phyloP scores from a whole-genome alignment of 2,329 filamentous ascomycete genomes.

The Microsporum ferrugineum region DNA sequence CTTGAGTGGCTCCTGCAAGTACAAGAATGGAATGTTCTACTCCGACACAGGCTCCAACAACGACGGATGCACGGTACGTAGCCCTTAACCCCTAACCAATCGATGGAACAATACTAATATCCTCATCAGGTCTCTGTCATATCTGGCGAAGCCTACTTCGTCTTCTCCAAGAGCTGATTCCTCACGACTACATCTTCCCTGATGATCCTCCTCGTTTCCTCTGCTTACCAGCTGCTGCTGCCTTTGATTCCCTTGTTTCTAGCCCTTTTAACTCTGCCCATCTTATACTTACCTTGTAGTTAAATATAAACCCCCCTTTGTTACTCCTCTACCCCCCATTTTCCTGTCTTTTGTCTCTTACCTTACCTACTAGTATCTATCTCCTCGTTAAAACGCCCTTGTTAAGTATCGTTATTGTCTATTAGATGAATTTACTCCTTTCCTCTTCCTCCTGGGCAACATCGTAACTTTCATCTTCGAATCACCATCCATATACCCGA shows the following conservation, averaged over 20 bases:
- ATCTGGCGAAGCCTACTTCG: slow-evolving; percentile 41
- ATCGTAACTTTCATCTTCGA: neutral
- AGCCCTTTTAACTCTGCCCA: neutral
- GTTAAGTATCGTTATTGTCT: neutral
- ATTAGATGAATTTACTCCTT: neutral
- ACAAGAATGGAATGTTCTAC: slow-evolving; percentile 53
- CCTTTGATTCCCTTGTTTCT: neutral
- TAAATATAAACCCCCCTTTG: neutral
- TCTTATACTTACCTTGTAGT: neutral
- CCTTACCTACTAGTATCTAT: neutral
- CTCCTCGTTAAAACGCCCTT: neutral
- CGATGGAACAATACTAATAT: neutral
- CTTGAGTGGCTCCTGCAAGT: slow-evolving; percentile 51
- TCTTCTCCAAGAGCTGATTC: slow-evolving; percentile 24
- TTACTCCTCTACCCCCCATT: neutral
- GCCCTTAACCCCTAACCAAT: neutral
- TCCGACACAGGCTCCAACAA: slow-evolving; percentile 37
- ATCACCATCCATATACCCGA: too few species aligned
- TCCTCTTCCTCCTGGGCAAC: neutral
- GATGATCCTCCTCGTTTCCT: neutral
- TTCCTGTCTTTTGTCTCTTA: neutral
- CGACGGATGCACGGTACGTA: slow-evolving; percentile 71
- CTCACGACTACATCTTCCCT: neutral
- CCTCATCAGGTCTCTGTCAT: slow-evolving; percentile 36
- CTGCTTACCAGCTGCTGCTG: neutral